Base-by-base conservation (phyloP, 371 early-diverging fungal species). In the Mortierella sp. region DNA sequence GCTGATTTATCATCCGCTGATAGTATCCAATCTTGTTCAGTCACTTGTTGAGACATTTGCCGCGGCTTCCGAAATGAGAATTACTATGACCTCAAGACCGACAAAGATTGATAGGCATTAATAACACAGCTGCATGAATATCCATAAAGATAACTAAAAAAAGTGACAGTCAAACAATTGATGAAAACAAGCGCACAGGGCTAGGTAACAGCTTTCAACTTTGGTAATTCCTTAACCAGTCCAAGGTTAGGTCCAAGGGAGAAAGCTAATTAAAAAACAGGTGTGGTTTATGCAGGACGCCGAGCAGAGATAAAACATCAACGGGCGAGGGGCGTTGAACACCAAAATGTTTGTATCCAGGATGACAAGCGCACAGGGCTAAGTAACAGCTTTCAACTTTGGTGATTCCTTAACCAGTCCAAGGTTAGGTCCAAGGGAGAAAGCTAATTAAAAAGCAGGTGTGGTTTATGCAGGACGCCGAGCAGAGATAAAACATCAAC, bases 201-300 rank as follows among this genome's bases (percentile, higher is more conserved):
- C 45, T 15, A 45, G 15, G 45, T 45, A 40, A 40, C 40, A 40
- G 40, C 13, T 40, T 40, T 40, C 40, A 40, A 13, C 40, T 40
- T 40, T 40, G 40, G 40, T 40, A 13, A 40, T 40, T 40, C 40
- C 40, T 40, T 40, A 40, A 40, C 40, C 40, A 40, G 45, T 45
- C 45, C 45, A 45, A 45, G 45, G 45, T 45, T 45, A 45, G 45
- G 45, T 17, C 45, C 45, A 45, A 45, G n/a, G 45, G 45, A 45
- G 45, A 45, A 45, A 3, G 45, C 45, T 45, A 45, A 45, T 45
- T 45, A 45, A 45, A 45, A 45, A n/a, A n/a, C 45, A 45, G 45
- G 45, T 17, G 45, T 45, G 45, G 45, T 45, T 45, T 45, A 45
- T 45, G n/a, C 45, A 45, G 19, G 45, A 45, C 45, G 45, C 45